A percentile compares a stretch with the other conserved stretches of the same genome.
phyloP scores from a whole-genome alignment of 2,329 filamentous ascomycete genomes.

The Triangularia setosa region DNA sequence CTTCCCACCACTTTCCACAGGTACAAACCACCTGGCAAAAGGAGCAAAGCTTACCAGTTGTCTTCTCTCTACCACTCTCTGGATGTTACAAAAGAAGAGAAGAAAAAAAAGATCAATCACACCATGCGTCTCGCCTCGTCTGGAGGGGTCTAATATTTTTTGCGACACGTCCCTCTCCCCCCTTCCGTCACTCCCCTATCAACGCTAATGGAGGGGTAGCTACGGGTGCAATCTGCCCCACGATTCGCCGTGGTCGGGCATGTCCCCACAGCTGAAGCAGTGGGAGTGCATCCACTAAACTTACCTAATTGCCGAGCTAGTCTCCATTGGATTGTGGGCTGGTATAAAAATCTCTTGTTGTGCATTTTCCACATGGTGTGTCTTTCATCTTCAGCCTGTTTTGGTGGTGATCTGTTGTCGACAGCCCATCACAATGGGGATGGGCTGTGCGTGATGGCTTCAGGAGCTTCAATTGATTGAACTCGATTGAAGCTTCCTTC shows the following conservation, averaged over 20 bases:
- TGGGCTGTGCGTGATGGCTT: neutral
- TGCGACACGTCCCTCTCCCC: neutral
- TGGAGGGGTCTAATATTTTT: constrained; percentile 14
- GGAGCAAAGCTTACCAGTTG: neutral
- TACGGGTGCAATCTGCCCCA: neutral
- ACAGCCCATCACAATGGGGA: neutral
- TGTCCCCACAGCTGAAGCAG: neutral
- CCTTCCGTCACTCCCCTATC: constrained; percentile 4
- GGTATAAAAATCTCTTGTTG: neutral
- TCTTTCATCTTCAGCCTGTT: neutral
- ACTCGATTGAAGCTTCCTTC: neutral
- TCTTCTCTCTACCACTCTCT: neutral
- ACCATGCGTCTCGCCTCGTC: neutral
- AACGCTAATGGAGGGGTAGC: constrained; percentile 12
- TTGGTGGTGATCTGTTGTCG: neutral
- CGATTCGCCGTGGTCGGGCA: constrained; percentile 5
- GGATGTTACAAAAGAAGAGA: neutral
- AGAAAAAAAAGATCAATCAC: neutral
- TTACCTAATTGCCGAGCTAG: constrained; percentile 7
- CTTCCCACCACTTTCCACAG: neutral
- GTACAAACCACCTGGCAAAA: neutral
- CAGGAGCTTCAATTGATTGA: neutral
- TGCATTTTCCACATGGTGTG: neutral
- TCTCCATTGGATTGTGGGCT: neutral
- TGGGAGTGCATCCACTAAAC: neutral